Evolutionary conservation across 495 filamentous ascomycete genomes (phyloP), one percentile per base, ranked within the genome.

Genomic region (Aspergillus sclerotiicarbonarius): DNA sequence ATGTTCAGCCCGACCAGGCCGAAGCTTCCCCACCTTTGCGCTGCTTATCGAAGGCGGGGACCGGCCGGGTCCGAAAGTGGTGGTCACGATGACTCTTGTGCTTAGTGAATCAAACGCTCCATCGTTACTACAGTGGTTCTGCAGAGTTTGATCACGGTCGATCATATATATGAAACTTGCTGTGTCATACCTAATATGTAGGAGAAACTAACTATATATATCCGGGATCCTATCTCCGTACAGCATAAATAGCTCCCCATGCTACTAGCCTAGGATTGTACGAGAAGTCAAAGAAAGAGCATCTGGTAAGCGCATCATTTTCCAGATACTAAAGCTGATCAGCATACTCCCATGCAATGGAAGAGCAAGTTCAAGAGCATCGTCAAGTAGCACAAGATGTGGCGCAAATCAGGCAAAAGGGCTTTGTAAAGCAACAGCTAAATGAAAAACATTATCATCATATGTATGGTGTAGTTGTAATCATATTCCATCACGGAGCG

Each of bases 31-130:
- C 47, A 50, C 47, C 31, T 31, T 31, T 50, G 47, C 47, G 25
- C 18, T 50, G 21, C 25, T 50, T 50, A 50, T 50, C 47, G 47
- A 30, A 13, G 10, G 47, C 20, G 47, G 47, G 47, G 21, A 30
- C n/a, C 47, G 47, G 47, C 47, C 47, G 31, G 47, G 16, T 29
- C 47, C 47, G 47, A 41, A 41, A 41, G 37, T 41, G 37, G 37
- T n/a, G 37, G 37, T 12, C 8, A 37, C 9, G 35, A 8, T 8
- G 10, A 12, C 10, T 8, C 35, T 37, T 12, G 35, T 12, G 5
- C 6, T 33, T 33, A 33, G 31, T 33, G 5, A n/a, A n/a, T n/a
- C n/a, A n/a, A n/a, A n/a, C n/a, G n/a, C n/a, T n/a, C n/a, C n/a
- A n/a, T n/a, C n/a, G n/a, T n/a, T n/a, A n/a, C n/a, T n/a, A n/a